Base-by-base conservation (phyloP, 2,329 filamentous ascomycete genomes). In the Dendrostoma leiphaemia region DNA sequence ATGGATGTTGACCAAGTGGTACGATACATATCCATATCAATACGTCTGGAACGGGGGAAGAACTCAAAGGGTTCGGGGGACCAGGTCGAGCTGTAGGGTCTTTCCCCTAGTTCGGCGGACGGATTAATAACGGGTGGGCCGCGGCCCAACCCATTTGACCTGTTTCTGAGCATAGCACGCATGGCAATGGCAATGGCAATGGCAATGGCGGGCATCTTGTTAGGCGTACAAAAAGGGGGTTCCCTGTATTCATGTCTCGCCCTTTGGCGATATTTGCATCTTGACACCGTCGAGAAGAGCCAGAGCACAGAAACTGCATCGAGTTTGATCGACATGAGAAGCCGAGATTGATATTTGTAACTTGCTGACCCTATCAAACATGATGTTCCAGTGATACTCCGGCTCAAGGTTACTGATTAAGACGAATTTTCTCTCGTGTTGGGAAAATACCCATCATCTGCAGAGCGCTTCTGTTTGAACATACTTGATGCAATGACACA, bases 1-100 rank as follows among this genome's bases (percentile, higher is more conserved):
- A 41, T 28, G n/a, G 15, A 40, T 24, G 15, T 34, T 31, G 38
- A 47, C 49, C 54, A 54, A 57, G 54, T 54, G 54, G 51, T 51
- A 54, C 50, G n/a, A n/a, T n/a, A 43, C 47, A 57, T 41, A 6
- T 26, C 5, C 21, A 40, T 23, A 13, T 15, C 4, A 23, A 12
- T 5, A 40, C 7, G 7, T 4, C 3, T 8, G 17, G 10, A 2
- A 26, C 2, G 23, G 9, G 13, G 13, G 7, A 1, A 9, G 13
- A 10, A 7, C 15, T 19, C 9, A n/a, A 41, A 15, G 19, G 21
- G 19, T n/a, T n/a, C 15, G 6, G 15, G 17, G 24, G 21, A 7
- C 4, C 21, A 10, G 37, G 10, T 40, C 21, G 21, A 23, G 37
- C 4, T 13, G 21, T 15, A 10, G 10, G 4, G n/a, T n/a, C n/a